A percentile compares a stretch with the other conserved stretches of the same genome.
phyloP scores from a whole-genome alignment of 257 asterid genomes.

The Penstemon davidsonii region DNA sequence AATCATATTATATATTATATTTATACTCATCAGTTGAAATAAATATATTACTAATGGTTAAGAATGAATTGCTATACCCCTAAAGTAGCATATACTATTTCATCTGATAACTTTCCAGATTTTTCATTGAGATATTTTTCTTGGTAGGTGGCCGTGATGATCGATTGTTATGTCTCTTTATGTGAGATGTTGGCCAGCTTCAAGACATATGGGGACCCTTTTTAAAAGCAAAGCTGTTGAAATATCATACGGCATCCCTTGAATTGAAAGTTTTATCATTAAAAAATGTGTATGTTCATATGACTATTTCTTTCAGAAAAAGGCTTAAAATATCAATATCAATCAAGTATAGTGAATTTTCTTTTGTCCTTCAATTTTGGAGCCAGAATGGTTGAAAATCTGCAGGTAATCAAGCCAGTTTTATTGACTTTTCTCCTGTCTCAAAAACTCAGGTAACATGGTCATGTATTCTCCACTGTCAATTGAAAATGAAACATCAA shows the following conservation, averaged over 20 bases:
- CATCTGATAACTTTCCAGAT: background rate
- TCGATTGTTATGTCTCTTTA: conserved; percentile 33
- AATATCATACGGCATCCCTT: conserved; percentile 33
- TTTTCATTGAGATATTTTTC: conserved; percentile 5
- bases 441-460: conserved; percentile 13
- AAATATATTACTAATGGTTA: background rate
- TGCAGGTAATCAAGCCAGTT: background rate
- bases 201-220: conserved; percentile 35
- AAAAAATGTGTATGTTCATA: background rate
- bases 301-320: background rate
- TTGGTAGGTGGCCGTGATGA: conserved; percentile 47
- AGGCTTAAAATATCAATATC: conserved; percentile 1
- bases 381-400: conserved; percentile 8
- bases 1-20: too few relatives aligned
- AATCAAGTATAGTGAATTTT: conserved; percentile 23
- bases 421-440: conserved; percentile 23
- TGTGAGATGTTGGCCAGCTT: conserved; percentile 39
- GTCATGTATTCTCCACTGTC: conserved; percentile 11
- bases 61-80: too few relatives aligned
- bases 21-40: conserved; percentile 7
- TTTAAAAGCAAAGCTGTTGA: conserved; percentile 36
- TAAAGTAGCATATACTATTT: background rate
- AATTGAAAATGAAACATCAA: background rate
- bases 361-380: conserved; percentile 20
- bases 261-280: conserved; percentile 12